Percentiles rank a stretch among this genome's conserved stretches.
Evolutionary conservation across 108 stramenopile species (phyloP).

Genomic region (Nannochloropsis salina): DNA sequence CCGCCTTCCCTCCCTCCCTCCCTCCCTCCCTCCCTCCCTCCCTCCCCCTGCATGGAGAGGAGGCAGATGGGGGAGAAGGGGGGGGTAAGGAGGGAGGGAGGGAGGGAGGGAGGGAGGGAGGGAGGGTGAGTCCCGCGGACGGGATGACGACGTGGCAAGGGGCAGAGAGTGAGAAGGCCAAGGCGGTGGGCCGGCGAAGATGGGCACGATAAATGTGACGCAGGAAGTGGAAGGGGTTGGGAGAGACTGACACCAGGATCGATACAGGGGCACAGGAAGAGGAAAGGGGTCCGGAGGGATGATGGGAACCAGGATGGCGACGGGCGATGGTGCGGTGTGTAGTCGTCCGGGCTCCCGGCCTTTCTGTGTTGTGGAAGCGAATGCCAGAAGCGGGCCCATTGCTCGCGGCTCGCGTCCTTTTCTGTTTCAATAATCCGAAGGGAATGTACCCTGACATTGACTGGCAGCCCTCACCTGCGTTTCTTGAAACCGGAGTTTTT

Average conservation of each 20-base stretch:
- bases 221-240: neutral
- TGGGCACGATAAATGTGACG: neutral
- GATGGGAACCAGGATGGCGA: neutral
- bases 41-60: neutral
- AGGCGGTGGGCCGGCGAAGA: neutral
- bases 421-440: too few species aligned
- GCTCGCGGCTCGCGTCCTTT: too few species aligned
- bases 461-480: too few species aligned
- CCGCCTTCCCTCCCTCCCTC: neutral
- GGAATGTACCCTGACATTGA: too few species aligned
- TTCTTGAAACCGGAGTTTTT: too few species aligned
- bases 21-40: neutral
- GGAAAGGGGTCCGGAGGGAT: neutral
- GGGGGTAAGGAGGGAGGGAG: neutral
- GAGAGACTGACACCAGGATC: neutral
- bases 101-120: neutral
- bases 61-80: neutral
- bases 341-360: too few species aligned
- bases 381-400: too few species aligned
- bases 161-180: neutral
- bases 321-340: too few species aligned
- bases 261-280: neutral
- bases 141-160: neutral
- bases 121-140: neutral
- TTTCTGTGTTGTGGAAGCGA: too few species aligned